Base-by-base conservation (phyloP, 202 grass and related monocot species). In the Bolboschoenoplectus hybrid region DNA sequence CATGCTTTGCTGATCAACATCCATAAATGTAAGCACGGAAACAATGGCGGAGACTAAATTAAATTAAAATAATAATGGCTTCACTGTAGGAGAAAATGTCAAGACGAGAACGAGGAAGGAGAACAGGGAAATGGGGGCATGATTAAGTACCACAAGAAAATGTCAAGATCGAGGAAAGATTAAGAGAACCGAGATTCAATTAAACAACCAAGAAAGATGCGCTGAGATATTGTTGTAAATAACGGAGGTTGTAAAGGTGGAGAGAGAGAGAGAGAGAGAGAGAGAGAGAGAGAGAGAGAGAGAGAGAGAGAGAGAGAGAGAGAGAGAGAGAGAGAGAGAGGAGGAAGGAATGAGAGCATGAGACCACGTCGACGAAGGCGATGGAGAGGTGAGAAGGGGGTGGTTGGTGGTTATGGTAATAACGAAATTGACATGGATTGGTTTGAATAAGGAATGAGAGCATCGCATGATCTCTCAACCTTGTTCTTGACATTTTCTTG, bases 361-460 rank as follows among this genome's bases (percentile, higher is more conserved):
- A 63, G 56, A 81, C 38, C 66, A 45, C 58, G 58, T 65, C 32
- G 56, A 19, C 79, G 43, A 82, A 19, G 78, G 55, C 79, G 43
- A 82, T 19, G 78, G 55, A 20, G 57, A 81, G 74, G 49, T 6
- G 74, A 58, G 10, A 1, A 1, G 57, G 78, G 26, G 26, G 26
- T 26, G 26, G 26, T 26, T 26, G 26, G 10, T 12, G 0, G 60
- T 81, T 45, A 63, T 63, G 26, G 39, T 26, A 64, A 26, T 50
- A 67, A 83, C 62, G 47, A 53, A 50, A 69, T 67, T 50, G 26
- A 69, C 26, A 83, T 45, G 81, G 58, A 68, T 63, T 67, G 81
- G 7, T 9, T 14, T 26, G 26, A 26, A 26, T 26, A 26, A 26
- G 26, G 26, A 26, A 26, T 26, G 26, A 26, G 26, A 26, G 26